phyloP scores from a whole-genome alignment of 305 asterid genomes.

The Coffea humblotiana region DNA sequence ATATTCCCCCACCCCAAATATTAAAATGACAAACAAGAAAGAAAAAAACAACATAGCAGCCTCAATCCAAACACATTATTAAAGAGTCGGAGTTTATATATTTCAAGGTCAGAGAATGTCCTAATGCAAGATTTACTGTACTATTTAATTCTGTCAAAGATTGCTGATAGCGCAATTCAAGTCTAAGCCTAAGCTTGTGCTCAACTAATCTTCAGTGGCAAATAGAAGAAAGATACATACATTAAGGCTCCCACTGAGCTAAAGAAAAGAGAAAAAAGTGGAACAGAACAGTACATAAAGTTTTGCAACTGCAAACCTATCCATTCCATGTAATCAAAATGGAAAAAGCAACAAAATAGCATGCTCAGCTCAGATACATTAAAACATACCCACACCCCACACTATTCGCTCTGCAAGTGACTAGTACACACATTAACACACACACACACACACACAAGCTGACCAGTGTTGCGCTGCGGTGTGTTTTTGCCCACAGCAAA shows the following conservation, averaged over 20 bases:
- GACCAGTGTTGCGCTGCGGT: not conserved
- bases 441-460: not conserved
- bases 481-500: constrained; percentile 14
- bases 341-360: constrained; percentile 5
- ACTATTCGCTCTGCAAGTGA: not conserved
- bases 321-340: not conserved
- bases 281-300: constrained; percentile 27
- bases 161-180: too few species aligned
- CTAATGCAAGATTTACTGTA: too few species aligned
- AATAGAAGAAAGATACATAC: too few species aligned
- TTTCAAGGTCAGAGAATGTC: too few species aligned
- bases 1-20: not conserved
- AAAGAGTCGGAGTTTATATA: too few species aligned
- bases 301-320: not conserved
- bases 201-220: too few species aligned
- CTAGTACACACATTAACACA: not conserved
- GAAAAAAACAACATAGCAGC: not conserved
- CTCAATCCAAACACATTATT: too few species aligned
- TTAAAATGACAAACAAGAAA: not conserved
- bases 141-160: too few species aligned
- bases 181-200: too few species aligned
- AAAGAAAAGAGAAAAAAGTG: constrained; percentile 19
- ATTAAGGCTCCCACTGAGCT: too few species aligned
- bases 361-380: not conserved
- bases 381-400: not conserved